Conservation (phyloP, 441 rosid genomes). For the Jatropha multifida region DNA sequence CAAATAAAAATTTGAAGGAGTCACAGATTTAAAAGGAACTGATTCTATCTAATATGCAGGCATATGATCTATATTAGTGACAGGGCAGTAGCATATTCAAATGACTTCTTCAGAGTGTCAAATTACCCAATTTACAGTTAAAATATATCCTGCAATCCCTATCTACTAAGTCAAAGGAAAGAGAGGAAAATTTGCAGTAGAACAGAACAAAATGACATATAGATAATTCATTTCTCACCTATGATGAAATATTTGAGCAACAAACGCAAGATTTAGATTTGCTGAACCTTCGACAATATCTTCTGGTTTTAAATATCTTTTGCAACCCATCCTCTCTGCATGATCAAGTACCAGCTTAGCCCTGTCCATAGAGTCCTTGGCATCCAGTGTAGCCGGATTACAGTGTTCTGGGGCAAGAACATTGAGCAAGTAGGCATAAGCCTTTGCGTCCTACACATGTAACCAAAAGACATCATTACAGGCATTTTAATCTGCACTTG, state of each 20-base stretch:
- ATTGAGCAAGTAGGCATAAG: constrained; percentile 91
- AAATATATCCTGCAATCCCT: not conserved
- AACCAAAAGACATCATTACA: constrained; percentile 23
- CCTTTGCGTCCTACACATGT: constrained; percentile 83
- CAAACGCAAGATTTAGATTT: constrained; percentile 95
- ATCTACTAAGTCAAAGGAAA: not conserved
- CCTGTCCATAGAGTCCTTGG: constrained; percentile 70
- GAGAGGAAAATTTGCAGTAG: not conserved
- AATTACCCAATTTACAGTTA: not conserved
- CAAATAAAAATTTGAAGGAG: not conserved
- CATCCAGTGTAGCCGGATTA: constrained; percentile 54
- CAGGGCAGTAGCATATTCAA: not conserved
- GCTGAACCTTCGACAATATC: constrained; percentile 92
- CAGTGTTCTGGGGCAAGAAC: constrained; percentile 94
- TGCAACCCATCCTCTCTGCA: constrained; percentile 92
- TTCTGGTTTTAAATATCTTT: constrained; percentile 78
- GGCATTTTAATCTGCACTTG: constrained; percentile 5
- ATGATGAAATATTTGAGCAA: constrained; percentile 88
- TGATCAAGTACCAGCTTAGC: constrained; percentile 82
- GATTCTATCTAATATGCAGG: not conserved
- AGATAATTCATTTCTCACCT: constrained; percentile 44
- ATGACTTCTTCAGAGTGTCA: not conserved
- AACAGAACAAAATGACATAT: not conserved
- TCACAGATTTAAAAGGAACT: not conserved
- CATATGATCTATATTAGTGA: not conserved